Evolutionary conservation across 208 protist genomes (phyloP).

Genomic region (Trypanosoma caninum): DNA sequence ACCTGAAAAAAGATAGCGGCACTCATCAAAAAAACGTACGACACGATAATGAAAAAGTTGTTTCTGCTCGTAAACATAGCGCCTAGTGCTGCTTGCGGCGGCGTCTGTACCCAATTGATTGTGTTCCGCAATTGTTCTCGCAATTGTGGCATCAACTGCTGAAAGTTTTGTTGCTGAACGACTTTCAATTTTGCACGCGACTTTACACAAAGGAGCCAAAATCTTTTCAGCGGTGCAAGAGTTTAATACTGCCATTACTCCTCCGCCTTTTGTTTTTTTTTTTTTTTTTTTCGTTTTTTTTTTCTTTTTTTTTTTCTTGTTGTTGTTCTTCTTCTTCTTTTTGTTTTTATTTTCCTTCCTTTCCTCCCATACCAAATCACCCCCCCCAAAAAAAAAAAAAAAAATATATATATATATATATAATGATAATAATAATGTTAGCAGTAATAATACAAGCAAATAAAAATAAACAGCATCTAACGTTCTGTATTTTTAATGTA

Average conservation of each 20-base stretch:
- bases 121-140: conserved; percentile 42
- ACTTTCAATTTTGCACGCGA: conserved; percentile 57
- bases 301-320: not conserved
- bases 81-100: conserved; percentile 52
- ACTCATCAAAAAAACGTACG: conserved; percentile 72
- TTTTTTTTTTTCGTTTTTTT: conserved; percentile 12
- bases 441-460: no score
- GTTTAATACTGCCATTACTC: conserved; percentile 12
- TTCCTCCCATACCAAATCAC: not conserved
- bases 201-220: conserved; percentile 47
- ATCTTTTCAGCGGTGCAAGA: conserved; percentile 25
- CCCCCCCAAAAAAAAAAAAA: not conserved
- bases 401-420: no score
- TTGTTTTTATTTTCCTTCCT: not conserved
- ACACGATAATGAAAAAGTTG: conserved; percentile 81
- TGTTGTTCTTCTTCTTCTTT: not conserved
- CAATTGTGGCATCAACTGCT: conserved; percentile 31
- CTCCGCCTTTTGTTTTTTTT: conserved; percentile 35
- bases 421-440: no score
- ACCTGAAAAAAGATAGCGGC: conserved; percentile 57
- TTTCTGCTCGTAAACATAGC: conserved; percentile 61
- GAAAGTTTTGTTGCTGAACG: conserved; percentile 51
- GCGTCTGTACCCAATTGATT: conserved; percentile 64
- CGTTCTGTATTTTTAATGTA: no score
- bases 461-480: no score